These are phyloP conservation scores for Reticulascus tulasneorum DNA, from an alignment of 2,329 filamentous ascomycete genomes.

Conservation along the genomic window DNA sequence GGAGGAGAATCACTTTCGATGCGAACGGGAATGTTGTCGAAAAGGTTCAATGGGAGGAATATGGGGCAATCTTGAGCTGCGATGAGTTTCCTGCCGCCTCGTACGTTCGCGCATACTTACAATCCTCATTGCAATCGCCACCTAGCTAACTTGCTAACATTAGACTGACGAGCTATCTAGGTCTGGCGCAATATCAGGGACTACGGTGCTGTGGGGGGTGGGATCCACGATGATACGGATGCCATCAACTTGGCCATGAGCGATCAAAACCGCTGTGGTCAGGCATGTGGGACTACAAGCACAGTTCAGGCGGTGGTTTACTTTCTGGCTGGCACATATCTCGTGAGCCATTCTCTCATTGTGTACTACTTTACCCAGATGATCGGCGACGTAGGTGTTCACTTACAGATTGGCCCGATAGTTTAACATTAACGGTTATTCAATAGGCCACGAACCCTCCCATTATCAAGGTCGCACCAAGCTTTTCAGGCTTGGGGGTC, in stretches of 20 bases:
- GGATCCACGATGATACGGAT: slow-evolving; percentile 46
- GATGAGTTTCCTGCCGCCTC: too few relatives aligned
- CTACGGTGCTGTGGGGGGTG: not conserved
- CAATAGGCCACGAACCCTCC: not conserved
- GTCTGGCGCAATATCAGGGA: not conserved
- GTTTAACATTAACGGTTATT: slow-evolving; percentile 1
- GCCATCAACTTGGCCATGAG: slow-evolving; percentile 47
- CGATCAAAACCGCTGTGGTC: slow-evolving; percentile 29
- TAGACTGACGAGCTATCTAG: too few relatives aligned
- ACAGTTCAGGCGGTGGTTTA: slow-evolving; percentile 19
- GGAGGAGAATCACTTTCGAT: too few relatives aligned
- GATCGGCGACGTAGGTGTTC: slow-evolving; percentile 43
- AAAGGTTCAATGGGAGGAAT: too few relatives aligned
- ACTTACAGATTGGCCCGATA: too few relatives aligned
- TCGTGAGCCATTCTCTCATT: slow-evolving; percentile 52
- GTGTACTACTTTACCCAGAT: slow-evolving; percentile 62
- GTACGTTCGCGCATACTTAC: too few relatives aligned
- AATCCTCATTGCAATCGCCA: too few relatives aligned
- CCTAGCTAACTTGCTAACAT: too few relatives aligned
- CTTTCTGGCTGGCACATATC: slow-evolving; percentile 47
- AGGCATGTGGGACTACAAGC: slow-evolving; percentile 25
- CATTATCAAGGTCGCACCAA: slow-evolving; percentile 47
- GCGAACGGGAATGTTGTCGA: too few relatives aligned
- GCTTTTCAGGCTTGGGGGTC: slow-evolving; percentile 52
- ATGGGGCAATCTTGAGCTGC: too few relatives aligned